phyloP scores from a whole-genome alignment of 805 yeast species.

The Yarrowia sp. region DNA sequence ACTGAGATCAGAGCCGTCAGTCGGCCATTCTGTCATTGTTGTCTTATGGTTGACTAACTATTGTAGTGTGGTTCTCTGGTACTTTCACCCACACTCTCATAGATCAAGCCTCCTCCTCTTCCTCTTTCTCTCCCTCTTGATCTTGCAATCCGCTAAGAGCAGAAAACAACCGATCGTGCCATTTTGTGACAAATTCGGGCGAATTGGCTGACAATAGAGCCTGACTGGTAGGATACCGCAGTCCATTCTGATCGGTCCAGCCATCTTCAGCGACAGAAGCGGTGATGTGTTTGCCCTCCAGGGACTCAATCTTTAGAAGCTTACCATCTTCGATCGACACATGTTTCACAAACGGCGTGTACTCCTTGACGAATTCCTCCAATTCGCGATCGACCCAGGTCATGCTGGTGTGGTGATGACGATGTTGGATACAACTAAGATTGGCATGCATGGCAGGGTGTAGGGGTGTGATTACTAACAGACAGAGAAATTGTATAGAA shows the following conservation, averaged over 20 bases:
- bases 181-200: slow-evolving; percentile 9
- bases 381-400: slow-evolving; percentile 19
- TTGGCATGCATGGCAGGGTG: background rate
- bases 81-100: no score
- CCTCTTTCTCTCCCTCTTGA: background rate
- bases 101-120: background rate
- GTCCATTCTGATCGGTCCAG: slow-evolving; percentile 26
- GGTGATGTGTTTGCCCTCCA: slow-evolving; percentile 3
- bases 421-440: background rate
- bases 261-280: slow-evolving; percentile 24
- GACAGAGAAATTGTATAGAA: no score
- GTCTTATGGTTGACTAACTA: no score
- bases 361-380: slow-evolving; percentile 27
- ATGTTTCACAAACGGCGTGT: slow-evolving; percentile 24
- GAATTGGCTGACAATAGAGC: slow-evolving; percentile 24
- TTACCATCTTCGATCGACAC: slow-evolving; percentile 1
- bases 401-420: background rate
- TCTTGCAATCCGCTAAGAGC: background rate
- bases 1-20: no score
- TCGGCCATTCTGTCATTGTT: no score
- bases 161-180: slow-evolving; percentile 24
- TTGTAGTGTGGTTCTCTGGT: no score
- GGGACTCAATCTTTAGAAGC: slow-evolving; percentile 2
- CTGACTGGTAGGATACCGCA: slow-evolving; percentile 23
- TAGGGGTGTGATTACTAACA: background rate